These are phyloP conservation scores for Saprolegnia diclina DNA, from an alignment of 352 stramenopile species.

Conservation along the genomic window DNA sequence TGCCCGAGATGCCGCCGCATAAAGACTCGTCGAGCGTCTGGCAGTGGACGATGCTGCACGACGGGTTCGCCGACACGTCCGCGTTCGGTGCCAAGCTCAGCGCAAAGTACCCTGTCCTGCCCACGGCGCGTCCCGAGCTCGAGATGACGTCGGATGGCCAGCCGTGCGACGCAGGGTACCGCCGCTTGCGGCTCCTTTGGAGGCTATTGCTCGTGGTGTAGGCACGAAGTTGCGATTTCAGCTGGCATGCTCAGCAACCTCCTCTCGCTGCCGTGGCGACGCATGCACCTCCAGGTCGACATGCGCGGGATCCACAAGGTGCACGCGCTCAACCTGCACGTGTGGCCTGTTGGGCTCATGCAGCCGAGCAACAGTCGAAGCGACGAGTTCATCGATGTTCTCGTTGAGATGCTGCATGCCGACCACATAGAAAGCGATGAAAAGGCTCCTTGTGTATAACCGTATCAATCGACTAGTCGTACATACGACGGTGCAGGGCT, in stretches of 20 bases:
- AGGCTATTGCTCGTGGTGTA: slow-evolving; percentile 39
- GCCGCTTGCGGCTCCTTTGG: slow-evolving; percentile 50
- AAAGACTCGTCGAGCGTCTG: slow-evolving; percentile 51
- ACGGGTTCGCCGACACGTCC: slow-evolving; percentile 38
- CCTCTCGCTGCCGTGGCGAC: slow-evolving; percentile 52
- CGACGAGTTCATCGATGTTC: slow-evolving; percentile 67
- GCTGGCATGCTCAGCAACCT: slow-evolving; percentile 53
- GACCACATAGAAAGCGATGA: slow-evolving; percentile 42
- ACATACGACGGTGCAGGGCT: slow-evolving; percentile 1
- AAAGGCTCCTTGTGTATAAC: not conserved
- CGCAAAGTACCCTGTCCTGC: slow-evolving; percentile 29
- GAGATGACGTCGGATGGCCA: not conserved
- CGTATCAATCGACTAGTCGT: not conserved
- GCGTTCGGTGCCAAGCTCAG: not conserved
- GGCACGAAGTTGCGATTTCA: slow-evolving; percentile 71
- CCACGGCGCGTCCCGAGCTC: slow-evolving; percentile 33
- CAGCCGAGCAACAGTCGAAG: slow-evolving; percentile 53
- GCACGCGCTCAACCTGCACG: slow-evolving; percentile 58
- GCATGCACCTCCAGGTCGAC: slow-evolving; percentile 62
- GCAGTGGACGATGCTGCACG: slow-evolving; percentile 67
- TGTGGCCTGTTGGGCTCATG: slow-evolving; percentile 78
- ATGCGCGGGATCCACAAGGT: slow-evolving; percentile 49
- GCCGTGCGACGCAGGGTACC: slow-evolving; percentile 19
- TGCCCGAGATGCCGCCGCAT: slow-evolving; percentile 45
- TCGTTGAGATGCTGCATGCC: slow-evolving; percentile 55